Percentiles rank a stretch among this genome's conserved stretches.
phyloP scores from a whole-genome alignment of 805 yeast species.

The Naumovozyma baii region DNA sequence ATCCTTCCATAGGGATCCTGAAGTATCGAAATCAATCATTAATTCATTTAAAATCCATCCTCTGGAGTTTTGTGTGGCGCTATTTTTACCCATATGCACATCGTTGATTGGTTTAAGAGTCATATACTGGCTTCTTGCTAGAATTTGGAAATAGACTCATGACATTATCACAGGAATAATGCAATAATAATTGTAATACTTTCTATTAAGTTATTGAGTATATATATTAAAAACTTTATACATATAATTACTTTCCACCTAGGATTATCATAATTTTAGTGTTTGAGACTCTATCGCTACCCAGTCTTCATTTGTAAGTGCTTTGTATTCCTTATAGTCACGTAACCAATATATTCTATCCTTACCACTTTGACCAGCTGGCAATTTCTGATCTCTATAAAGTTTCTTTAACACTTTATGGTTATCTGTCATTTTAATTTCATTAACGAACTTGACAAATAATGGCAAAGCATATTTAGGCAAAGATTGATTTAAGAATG shows the following conservation, averaged over 20 bases:
- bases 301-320: conserved; percentile 54
- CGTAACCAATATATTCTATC: conserved; percentile 68
- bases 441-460: conserved; percentile 58
- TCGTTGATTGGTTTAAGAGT: conserved; percentile 2
- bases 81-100: conserved; percentile 13
- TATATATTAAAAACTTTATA: too few relatives aligned
- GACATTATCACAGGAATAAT: too few relatives aligned
- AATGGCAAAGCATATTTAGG: conserved; percentile 84
- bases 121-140: too few relatives aligned
- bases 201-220: too few relatives aligned
- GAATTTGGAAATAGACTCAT: too few relatives aligned
- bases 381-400: conserved; percentile 57
- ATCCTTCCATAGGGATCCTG: conserved; percentile 31
- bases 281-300: conserved; percentile 22
- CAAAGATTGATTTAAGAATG: conserved; percentile 35
- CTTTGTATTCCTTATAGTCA: conserved; percentile 40
- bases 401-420: conserved; percentile 69
- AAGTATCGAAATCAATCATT: conserved; percentile 10
- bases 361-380: conserved; percentile 51
- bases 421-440: conserved; percentile 62
- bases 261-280: conserved; percentile 15
- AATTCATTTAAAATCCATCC: conserved; percentile 18
- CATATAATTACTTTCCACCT: too few relatives aligned
- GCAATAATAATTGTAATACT: too few relatives aligned
- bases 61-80: conserved; percentile 11